Evolutionary conservation across 148 eudicot species (phyloP), one percentile per base, ranked within the genome.

Genomic region (Cornus florida): DNA sequence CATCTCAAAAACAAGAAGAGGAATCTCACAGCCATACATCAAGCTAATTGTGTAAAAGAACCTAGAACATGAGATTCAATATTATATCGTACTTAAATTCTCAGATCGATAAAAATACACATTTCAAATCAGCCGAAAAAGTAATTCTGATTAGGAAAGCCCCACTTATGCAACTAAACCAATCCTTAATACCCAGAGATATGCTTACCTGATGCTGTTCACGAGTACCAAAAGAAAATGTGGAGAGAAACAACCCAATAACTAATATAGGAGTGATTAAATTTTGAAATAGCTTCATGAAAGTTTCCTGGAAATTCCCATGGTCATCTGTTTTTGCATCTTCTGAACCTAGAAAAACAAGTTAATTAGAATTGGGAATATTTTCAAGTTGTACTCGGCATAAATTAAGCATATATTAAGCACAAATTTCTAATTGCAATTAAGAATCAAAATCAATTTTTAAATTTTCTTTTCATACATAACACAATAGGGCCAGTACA

Each of bases 161-260:
- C 57, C 31, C 65, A 65, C 38, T 10, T 28, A 74, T 17, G 65
- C 59, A 53, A 79, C 59, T 53, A 57, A 74, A 74, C 38, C 64
- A 71, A 81, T 64, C 65, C 53, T 14, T 23, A 68, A 28, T 1
- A 60, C 0, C 23, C 9, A 69, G 32, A 13, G 38, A n/a, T 28
- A 8, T 38, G 62, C 67, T 60, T 79, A 93, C 97, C 95, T 93
- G 93, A 59, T 91, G 86, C 78, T 91, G 86, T 67, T 91, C 97
- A 72, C 81, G 69, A 24, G 91, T 50, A 73, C 87, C 88, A 79
- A 89, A 85, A 80, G 91, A 78, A 71, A 91, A 79, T 57, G 92
- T 84, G 48, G 90, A 91, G 75, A 90, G 82, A 70, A 92, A 74
- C 80, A 93, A 77, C 60, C 93, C 93, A 71, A 91, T 48, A 74